Percentiles rank a stretch among this genome's conserved stretches.
These are phyloP conservation scores for Xylariaceae sp. DNA, from an alignment of 2,329 filamentous ascomycete genomes.

Conservation along the genomic window DNA sequence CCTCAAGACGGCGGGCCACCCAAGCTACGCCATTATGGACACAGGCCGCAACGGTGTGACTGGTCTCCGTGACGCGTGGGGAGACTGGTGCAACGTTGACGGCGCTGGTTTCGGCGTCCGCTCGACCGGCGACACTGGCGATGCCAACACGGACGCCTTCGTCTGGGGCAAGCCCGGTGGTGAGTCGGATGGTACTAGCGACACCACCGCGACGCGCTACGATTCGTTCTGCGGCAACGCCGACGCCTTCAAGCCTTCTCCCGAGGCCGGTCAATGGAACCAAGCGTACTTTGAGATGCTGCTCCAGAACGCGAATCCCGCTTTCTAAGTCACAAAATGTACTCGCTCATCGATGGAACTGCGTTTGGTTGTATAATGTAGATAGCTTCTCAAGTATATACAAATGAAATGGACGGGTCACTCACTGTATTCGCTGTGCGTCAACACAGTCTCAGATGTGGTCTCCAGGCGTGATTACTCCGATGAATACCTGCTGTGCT, in stretches of 20 bases:
- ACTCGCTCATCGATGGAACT: no score
- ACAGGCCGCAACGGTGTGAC: constrained; percentile 42
- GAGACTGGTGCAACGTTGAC: constrained; percentile 62
- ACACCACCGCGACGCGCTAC: constrained; percentile 44
- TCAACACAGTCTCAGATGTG: not conserved
- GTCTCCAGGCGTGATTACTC: not conserved
- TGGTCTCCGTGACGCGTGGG: constrained; percentile 51
- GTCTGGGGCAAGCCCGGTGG: constrained; percentile 64
- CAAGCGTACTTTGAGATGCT: constrained; percentile 59
- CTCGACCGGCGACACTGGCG: constrained; percentile 53
- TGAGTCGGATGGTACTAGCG: constrained; percentile 44
- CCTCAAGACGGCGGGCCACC: constrained; percentile 49
- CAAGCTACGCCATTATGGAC: constrained; percentile 37
- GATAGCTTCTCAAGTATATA: constrained; percentile 27
- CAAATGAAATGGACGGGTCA: constrained; percentile 4
- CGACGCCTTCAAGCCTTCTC: constrained; percentile 61
- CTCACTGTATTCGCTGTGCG: not conserved
- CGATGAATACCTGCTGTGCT: no score
- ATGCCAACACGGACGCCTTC: constrained; percentile 55
- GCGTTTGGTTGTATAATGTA: constrained; percentile 24
- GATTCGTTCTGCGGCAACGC: constrained; percentile 53
- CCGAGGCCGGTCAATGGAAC: constrained; percentile 72
- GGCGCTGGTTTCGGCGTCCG: constrained; percentile 58
- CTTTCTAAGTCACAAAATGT: constrained; percentile 33
- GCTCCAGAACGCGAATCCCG: constrained; percentile 53